Evolutionary conservation across 352 stramenopile genomes (phyloP).

Genomic region (Plasmopara viticola): DNA sequence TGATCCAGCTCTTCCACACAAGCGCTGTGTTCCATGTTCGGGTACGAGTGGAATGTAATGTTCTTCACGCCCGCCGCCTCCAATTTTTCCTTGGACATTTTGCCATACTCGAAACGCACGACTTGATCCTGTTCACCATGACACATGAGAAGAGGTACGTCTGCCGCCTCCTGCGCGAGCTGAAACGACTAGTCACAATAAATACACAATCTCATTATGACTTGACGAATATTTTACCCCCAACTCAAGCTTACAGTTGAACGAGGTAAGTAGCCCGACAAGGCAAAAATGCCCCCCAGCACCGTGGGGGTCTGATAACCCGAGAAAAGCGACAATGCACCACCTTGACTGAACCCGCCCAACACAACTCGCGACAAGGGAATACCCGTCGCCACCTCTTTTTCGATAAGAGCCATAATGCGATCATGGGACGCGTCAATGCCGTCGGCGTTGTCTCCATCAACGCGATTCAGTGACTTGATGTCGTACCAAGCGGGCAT

Average conservation of each 20-base stretch:
- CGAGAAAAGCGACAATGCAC: slow-evolving; percentile 85
- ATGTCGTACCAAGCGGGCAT: slow-evolving; percentile 97
- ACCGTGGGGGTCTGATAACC: slow-evolving; percentile 54
- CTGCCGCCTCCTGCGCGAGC: slow-evolving; percentile 36
- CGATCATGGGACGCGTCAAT: slow-evolving; percentile 79
- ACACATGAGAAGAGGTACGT: slow-evolving; percentile 74
- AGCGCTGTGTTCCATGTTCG: slow-evolving; percentile 54
- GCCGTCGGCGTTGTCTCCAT: slow-evolving; percentile 82
- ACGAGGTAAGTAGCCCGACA: slow-evolving; percentile 75
- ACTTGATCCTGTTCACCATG: slow-evolving; percentile 64
- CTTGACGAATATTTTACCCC: background rate
- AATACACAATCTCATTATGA: background rate
- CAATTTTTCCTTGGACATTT: slow-evolving; percentile 55
- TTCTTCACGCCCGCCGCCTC: slow-evolving; percentile 40
- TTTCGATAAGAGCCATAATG: slow-evolving; percentile 79
- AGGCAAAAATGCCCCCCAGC: slow-evolving; percentile 57
- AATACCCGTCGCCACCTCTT: slow-evolving; percentile 62
- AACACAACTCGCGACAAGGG: slow-evolving; percentile 89
- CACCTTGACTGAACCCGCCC: slow-evolving; percentile 92
- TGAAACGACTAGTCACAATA: slow-evolving; percentile 34
- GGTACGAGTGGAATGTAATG: slow-evolving; percentile 61
- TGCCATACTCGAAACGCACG: slow-evolving; percentile 55
- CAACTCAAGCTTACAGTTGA: slow-evolving; percentile 21
- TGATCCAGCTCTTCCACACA: slow-evolving; percentile 66
- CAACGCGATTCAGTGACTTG: slow-evolving; percentile 78